Conservation (phyloP, 1,139 yeast species). For the Saccharomyces hybrid region DNA sequence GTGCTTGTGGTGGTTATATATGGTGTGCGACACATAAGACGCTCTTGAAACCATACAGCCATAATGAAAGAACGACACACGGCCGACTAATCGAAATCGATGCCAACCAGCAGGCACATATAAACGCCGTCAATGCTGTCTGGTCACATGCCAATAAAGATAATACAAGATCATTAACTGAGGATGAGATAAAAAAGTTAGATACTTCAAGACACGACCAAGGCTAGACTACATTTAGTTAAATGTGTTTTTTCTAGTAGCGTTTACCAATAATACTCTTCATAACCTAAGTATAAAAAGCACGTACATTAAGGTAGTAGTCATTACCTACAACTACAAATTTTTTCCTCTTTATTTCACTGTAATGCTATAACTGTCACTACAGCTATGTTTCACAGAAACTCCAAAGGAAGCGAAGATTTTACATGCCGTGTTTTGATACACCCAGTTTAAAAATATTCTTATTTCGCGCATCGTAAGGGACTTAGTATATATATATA, state of each 20-base stretch:
- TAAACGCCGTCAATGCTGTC: neutral
- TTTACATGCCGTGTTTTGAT: too few relatives aligned
- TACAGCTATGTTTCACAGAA: too few relatives aligned
- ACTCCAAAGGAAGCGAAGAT: too few relatives aligned
- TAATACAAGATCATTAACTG: neutral
- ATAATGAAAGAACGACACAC: conserved; percentile 3
- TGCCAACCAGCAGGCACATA: neutral
- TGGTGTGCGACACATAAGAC: conserved; percentile 8
- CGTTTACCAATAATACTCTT: neutral
- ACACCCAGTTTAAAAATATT: too few relatives aligned
- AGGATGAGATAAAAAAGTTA: neutral
- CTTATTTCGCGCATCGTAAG: too few relatives aligned
- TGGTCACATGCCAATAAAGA: neutral
- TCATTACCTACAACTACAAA: too few relatives aligned
- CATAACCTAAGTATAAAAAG: neutral
- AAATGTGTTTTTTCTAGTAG: neutral
- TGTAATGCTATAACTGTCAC: too few relatives aligned
- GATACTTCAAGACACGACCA: neutral
- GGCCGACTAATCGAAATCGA: neutral
- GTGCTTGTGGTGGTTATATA: conserved; percentile 8
- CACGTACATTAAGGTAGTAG: neutral
- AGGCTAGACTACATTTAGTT: neutral
- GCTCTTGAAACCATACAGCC: conserved; percentile 8
- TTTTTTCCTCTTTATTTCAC: too few relatives aligned
- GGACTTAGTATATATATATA: too few relatives aligned